Evolutionary conservation across 2,329 filamentous ascomycete genomes (phyloP).

Genomic region (Hypoxylon sp.): DNA sequence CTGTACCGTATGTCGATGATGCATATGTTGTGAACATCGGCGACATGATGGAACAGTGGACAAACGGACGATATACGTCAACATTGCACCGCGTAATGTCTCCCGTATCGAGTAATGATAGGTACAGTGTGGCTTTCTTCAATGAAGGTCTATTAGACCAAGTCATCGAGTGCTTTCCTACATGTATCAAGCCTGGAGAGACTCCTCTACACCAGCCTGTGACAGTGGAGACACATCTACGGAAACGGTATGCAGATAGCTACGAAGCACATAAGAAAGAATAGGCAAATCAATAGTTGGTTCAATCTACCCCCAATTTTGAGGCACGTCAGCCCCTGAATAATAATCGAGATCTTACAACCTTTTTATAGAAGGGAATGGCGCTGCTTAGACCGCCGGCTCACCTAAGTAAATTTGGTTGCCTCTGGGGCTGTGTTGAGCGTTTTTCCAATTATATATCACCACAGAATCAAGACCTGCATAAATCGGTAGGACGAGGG

Average conservation of each 20-base stretch:
- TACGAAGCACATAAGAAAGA: constrained; percentile 17
- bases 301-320: too few relatives aligned
- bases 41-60: constrained; percentile 53
- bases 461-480: too few relatives aligned
- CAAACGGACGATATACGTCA: constrained; percentile 52
- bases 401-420: too few relatives aligned
- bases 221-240: constrained; percentile 54
- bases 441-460: too few relatives aligned
- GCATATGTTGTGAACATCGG: constrained; percentile 52
- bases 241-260: constrained; percentile 41
- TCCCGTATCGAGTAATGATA: constrained; percentile 45
- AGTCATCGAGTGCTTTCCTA: constrained; percentile 56
- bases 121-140: constrained; percentile 55
- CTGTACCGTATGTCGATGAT: constrained; percentile 39
- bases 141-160: constrained; percentile 54
- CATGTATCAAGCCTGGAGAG: constrained; percentile 54
- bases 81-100: constrained; percentile 54
- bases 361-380: too few relatives aligned
- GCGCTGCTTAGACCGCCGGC: too few relatives aligned
- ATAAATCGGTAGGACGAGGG: too few relatives aligned
- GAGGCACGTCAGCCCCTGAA: too few relatives aligned
- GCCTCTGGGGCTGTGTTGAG: too few relatives aligned
- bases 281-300: not conserved
- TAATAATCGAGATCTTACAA: too few relatives aligned
- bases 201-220: constrained; percentile 52